Conservation (phyloP, 2,329 filamentous ascomycete species). For the Monosporascus sp. region DNA sequence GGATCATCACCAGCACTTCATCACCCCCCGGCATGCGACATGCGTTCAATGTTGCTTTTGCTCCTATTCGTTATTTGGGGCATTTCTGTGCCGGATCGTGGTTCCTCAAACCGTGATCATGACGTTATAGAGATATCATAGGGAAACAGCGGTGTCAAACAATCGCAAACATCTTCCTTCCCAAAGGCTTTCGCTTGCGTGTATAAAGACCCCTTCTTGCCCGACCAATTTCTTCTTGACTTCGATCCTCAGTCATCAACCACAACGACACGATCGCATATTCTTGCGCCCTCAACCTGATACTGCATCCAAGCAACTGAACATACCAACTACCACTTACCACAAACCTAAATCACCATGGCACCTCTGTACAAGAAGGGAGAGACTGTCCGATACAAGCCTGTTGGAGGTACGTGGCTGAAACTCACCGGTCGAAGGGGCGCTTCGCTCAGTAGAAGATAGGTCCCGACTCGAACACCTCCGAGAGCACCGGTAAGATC, state of each 20-base stretch:
- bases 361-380: constrained; percentile 16
- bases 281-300: too few relatives aligned
- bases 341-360: constrained; percentile 8
- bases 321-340: background rate
- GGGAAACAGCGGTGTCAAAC: too few relatives aligned
- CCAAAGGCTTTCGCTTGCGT: background rate
- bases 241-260: too few relatives aligned
- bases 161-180: too few relatives aligned
- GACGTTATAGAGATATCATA: background rate
- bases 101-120: background rate
- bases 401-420: constrained; percentile 15
- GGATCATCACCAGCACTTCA: background rate
- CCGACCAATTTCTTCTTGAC: background rate
- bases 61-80: background rate
- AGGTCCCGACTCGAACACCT: constrained; percentile 19
- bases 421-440: too few relatives aligned
- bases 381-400: constrained; percentile 21
- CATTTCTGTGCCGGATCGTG: background rate
- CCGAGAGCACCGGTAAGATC: constrained; percentile 21
- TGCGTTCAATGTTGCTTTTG: too few relatives aligned
- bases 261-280: background rate
- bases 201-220: background rate
- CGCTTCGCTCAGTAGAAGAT: background rate
- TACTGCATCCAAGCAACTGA: too few relatives aligned
- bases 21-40: too few relatives aligned